Conservation (phyloP, 352 stramenopile species). For the Thalassiosira ordinaria region DNA sequence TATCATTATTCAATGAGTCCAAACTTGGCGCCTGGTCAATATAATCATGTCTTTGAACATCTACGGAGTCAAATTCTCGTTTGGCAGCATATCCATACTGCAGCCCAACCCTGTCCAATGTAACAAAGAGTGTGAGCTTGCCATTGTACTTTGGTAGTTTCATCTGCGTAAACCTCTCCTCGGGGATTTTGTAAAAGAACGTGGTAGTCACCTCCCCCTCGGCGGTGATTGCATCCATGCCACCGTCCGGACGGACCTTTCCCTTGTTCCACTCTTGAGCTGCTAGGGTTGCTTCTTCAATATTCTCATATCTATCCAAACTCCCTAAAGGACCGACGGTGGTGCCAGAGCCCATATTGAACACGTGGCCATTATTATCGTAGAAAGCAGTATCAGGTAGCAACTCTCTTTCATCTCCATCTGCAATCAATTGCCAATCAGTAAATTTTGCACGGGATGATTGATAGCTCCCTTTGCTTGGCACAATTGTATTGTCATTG, state of each 20-base stretch:
- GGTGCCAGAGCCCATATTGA: conserved; percentile 6
- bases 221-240: conserved; percentile 14
- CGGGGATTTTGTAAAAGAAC: conserved; percentile 37
- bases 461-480: conserved; percentile 15
- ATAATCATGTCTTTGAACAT: conserved; percentile 32
- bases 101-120: conserved; percentile 21
- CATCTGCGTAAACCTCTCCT: conserved; percentile 15
- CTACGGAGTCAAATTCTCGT: conserved; percentile 19
- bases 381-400: conserved; percentile 24
- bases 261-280: conserved; percentile 4
- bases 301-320: conserved; percentile 20
- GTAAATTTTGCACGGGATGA: conserved; percentile 21
- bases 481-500: conserved; percentile 21
- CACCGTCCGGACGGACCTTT: background rate
- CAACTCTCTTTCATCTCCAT: conserved; percentile 11
- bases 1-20: conserved; percentile 15
- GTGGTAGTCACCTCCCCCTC: conserved; percentile 16
- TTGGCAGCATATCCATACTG: conserved; percentile 22
- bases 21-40: conserved; percentile 4
- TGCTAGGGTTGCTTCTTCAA: conserved; percentile 29
- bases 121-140: conserved; percentile 36
- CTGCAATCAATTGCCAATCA: conserved; percentile 17
- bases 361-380: conserved; percentile 25
- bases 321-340: conserved; percentile 8
- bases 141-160: conserved; percentile 29